These are phyloP conservation scores for Pseudocercospora pini-densiflorae DNA, from an alignment of 2,329 filamentous ascomycete genomes.

Conservation along the genomic window DNA sequence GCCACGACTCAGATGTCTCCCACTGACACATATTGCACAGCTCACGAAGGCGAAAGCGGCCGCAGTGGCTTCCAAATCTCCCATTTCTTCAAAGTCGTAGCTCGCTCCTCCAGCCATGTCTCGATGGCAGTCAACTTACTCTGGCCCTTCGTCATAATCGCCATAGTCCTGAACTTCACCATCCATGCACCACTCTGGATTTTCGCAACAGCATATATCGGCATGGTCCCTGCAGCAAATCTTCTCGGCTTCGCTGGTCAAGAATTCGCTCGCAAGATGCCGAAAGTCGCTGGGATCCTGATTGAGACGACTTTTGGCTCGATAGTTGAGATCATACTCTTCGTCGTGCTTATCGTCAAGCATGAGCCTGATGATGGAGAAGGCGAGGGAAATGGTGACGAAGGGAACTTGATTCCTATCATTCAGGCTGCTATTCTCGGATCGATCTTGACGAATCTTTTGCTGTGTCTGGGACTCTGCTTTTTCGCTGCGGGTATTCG, in stretches of 20 bases:
- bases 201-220: slow-evolving; percentile 54
- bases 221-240: slow-evolving; percentile 56
- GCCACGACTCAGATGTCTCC: neutral
- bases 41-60: slow-evolving; percentile 51
- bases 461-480: slow-evolving; percentile 73
- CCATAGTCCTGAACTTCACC: slow-evolving; percentile 54
- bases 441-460: slow-evolving; percentile 78
- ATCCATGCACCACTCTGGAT: slow-evolving; percentile 47
- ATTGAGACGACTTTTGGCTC: slow-evolving; percentile 61
- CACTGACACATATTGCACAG: neutral
- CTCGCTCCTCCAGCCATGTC: slow-evolving; percentile 49
- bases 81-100: slow-evolving; percentile 50
- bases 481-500: slow-evolving; percentile 77
- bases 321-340: slow-evolving; percentile 79
- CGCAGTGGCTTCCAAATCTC: slow-evolving; percentile 49
- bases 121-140: slow-evolving; percentile 54
- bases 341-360: slow-evolving; percentile 69
- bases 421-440: slow-evolving; percentile 85
- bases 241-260: slow-evolving; percentile 66
- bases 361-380: slow-evolving; percentile 23
- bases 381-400: slow-evolving; percentile 32
- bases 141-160: slow-evolving; percentile 55
- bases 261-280: slow-evolving; percentile 73
- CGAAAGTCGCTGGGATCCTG: slow-evolving; percentile 70
- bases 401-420: slow-evolving; percentile 51